phyloP scores from a whole-genome alignment of 305 asterid genomes.

The Fraxinus sp. region DNA sequence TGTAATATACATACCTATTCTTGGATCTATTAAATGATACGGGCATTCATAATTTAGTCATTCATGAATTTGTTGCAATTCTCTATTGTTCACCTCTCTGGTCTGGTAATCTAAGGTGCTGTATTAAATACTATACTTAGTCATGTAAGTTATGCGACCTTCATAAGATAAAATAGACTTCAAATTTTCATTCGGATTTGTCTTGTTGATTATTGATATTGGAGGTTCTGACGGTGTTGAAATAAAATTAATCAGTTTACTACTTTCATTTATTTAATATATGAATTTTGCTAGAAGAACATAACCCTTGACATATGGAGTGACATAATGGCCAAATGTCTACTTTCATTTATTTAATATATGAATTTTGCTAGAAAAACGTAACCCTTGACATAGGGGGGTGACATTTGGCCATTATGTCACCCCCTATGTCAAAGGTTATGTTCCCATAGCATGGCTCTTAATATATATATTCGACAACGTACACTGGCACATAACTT shows the following conservation, averaged over 20 bases:
- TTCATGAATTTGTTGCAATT: background rate
- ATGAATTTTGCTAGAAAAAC: too few species aligned
- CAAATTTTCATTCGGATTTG: background rate
- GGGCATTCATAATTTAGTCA: background rate
- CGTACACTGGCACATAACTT: background rate
- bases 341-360: too few species aligned
- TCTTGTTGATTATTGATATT: background rate
- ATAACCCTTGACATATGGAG: too few species aligned
- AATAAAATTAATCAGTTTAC: background rate
- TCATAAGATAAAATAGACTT: background rate
- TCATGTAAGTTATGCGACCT: background rate
- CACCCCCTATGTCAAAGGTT: too few species aligned
- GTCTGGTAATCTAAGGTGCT: background rate
- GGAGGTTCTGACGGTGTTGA: background rate
- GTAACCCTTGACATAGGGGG: too few species aligned
- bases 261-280: background rate
- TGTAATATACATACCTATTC: background rate
- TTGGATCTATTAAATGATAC: background rate
- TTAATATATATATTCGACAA: background rate
- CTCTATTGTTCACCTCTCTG: background rate
- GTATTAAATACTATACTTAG: background rate
- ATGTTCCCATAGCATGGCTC: too few species aligned
- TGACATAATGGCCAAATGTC: too few species aligned
- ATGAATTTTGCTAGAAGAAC: too few species aligned
- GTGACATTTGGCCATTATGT: too few species aligned